Evolutionary conservation across 306 rosid genomes (phyloP).

Genomic region (Pterocarpus macrocarpus): DNA sequence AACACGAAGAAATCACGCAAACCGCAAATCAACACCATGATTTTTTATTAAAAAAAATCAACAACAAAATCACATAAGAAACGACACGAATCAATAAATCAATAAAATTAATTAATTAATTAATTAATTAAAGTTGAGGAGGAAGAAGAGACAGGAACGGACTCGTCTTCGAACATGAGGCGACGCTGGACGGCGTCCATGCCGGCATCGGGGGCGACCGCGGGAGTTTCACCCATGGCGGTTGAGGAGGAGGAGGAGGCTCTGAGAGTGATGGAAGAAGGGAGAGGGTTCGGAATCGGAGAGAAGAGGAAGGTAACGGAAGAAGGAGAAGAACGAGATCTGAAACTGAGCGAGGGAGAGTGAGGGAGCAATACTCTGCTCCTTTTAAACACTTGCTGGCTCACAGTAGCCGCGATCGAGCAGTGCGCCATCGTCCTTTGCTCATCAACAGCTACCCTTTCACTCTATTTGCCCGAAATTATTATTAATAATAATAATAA

Average conservation of each 20-base stretch:
- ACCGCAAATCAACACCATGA: not conserved
- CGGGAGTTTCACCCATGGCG: constrained; percentile 70
- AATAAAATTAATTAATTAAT: not conserved
- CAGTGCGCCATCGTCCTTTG: constrained; percentile 44
- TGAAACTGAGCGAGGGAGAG: not conserved
- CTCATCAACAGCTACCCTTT: not conserved
- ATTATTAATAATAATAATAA: too few relatives aligned
- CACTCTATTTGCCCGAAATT: too few relatives aligned
- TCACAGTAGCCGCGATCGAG: constrained; percentile 35
- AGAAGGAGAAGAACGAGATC: constrained; percentile 37
- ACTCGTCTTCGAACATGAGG: constrained; percentile 99
- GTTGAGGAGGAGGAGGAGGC: constrained; percentile 54
- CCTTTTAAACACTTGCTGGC: constrained; percentile 47
- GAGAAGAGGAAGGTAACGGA: not conserved
- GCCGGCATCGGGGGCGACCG: constrained; percentile 58
- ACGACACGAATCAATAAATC: not conserved
- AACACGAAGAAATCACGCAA: not conserved
- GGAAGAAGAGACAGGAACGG: constrained; percentile 34
- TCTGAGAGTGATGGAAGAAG: constrained; percentile 12
- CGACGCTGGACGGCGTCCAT: constrained; percentile 99
- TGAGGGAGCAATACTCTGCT: not conserved
- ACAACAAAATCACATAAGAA: not conserved
- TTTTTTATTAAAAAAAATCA: not conserved
- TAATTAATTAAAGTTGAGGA: not conserved
- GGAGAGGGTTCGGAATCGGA: constrained; percentile 26